Percentiles rank a stretch among this genome's conserved stretches.
Conservation (phyloP, 2,329 filamentous ascomycete species). For the Fusarium sp. region DNA sequence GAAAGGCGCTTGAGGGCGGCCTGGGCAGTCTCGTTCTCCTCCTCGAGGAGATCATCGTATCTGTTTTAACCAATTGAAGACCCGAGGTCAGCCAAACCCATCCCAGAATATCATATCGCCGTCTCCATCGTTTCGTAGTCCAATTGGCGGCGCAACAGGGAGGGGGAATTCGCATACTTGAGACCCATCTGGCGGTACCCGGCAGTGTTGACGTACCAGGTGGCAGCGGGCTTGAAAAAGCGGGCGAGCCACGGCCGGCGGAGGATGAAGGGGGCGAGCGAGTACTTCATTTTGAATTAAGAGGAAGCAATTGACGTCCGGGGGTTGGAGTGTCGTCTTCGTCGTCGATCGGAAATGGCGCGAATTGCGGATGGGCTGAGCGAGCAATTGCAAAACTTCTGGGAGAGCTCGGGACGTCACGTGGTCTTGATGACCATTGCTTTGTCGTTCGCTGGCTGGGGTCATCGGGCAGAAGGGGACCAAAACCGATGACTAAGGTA, state of each 20-base stretch:
- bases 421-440: slow-evolving; percentile 50
- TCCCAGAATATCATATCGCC: slow-evolving; percentile 4
- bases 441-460: slow-evolving; percentile 38
- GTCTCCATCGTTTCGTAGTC: slow-evolving; percentile 1
- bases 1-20: slow-evolving; percentile 90
- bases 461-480: slow-evolving; percentile 32
- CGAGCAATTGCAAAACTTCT: slow-evolving; percentile 46
- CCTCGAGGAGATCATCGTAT: slow-evolving; percentile 92
- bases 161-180: slow-evolving; percentile 68
- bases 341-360: slow-evolving; percentile 48
- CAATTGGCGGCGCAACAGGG: slow-evolving; percentile 38
- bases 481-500: slow-evolving; percentile 7
- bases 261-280: slow-evolving; percentile 78
- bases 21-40: slow-evolving; percentile 89
- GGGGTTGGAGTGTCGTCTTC: slow-evolving; percentile 32
- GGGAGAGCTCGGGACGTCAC: slow-evolving; percentile 51
- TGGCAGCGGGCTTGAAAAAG: slow-evolving; percentile 81
- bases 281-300: slow-evolving; percentile 71
- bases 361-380: slow-evolving; percentile 52
- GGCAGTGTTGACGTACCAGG: slow-evolving; percentile 89
- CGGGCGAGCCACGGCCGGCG: slow-evolving; percentile 87
- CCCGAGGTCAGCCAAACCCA: slow-evolving; percentile 40
- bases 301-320: slow-evolving; percentile 46
- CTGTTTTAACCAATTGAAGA: slow-evolving; percentile 59
- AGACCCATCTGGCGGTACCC: slow-evolving; percentile 95